These are phyloP conservation scores for Sporobolomyces phaffii DNA, from an alignment of 768 basidiomycete genomes.

Conservation along the genomic window DNA sequence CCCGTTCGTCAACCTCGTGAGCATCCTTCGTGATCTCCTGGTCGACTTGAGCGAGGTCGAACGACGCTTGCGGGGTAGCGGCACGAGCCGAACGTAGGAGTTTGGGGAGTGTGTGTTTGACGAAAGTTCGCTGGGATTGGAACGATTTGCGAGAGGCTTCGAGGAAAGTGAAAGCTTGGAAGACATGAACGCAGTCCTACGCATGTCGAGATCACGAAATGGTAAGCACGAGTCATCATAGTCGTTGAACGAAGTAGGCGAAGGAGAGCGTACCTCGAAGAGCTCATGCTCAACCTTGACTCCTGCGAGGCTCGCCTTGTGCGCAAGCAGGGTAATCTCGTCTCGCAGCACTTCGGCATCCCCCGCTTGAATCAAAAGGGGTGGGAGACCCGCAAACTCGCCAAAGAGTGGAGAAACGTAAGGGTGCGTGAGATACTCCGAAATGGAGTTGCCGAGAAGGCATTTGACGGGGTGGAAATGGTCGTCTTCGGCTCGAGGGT, in stretches of 20 bases:
- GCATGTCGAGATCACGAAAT: slow-evolving; percentile 46
- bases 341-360: slow-evolving; percentile 94
- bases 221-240: background rate
- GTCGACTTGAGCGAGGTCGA: slow-evolving; percentile 33
- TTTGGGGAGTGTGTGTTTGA: slow-evolving; percentile 38
- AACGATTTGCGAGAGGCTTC: slow-evolving; percentile 42
- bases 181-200: slow-evolving; percentile 67
- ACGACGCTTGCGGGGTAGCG: background rate
- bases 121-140: slow-evolving; percentile 39
- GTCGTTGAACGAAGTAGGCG: background rate
- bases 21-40: slow-evolving; percentile 28
- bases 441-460: slow-evolving; percentile 61
- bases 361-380: slow-evolving; percentile 82
- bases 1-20: slow-evolving; percentile 32
- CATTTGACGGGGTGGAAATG: slow-evolving; percentile 91
- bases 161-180: slow-evolving; percentile 43
- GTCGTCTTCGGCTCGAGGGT: slow-evolving; percentile 61
- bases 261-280: slow-evolving; percentile 27
- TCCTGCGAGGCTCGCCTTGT: slow-evolving; percentile 82
- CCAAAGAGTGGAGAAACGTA: slow-evolving; percentile 95
- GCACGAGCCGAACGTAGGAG: slow-evolving; percentile 7
- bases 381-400: slow-evolving; percentile 75
- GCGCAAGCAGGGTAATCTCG: slow-evolving; percentile 81
- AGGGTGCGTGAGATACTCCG: slow-evolving; percentile 84
- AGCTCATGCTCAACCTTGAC: slow-evolving; percentile 81